phyloP scores from a whole-genome alignment of 495 filamentous ascomycete genomes.

The Extremus antarcticus region DNA sequence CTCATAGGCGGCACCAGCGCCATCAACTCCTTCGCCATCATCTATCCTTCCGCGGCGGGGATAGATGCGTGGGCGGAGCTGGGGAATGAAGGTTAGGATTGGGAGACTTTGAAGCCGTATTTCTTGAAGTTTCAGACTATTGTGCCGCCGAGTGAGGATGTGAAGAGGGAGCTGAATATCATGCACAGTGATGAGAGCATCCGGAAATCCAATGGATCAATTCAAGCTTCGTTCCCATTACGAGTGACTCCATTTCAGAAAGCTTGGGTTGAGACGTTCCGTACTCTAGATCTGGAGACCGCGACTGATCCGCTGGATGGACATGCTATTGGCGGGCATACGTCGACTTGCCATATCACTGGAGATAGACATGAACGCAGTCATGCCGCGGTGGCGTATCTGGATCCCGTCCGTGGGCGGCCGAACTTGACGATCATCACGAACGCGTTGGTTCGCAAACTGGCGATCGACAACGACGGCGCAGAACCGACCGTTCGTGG shows the following conservation, averaged over 20 bases:
- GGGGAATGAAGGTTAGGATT: conserved; percentile 14
- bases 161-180: neutral
- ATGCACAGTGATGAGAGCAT: neutral
- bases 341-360: conserved; percentile 12
- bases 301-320: conserved; percentile 9
- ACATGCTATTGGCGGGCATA: conserved; percentile 1
- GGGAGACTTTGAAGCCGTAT: conserved; percentile 6
- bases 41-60: conserved; percentile 4
- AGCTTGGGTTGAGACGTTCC: conserved; percentile 7
- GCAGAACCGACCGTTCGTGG: neutral
- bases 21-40: conserved; percentile 12
- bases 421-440: conserved; percentile 6
- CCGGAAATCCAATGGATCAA: conserved; percentile 2
- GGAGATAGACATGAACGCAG: conserved; percentile 6
- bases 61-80: conserved; percentile 18
- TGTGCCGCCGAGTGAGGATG: neutral
- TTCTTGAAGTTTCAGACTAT: conserved; percentile 15
- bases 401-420: neutral
- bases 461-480: conserved; percentile 1
- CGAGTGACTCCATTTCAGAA: neutral
- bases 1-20: conserved; percentile 14
- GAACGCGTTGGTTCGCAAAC: conserved; percentile 1
- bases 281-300: conserved; percentile 2
- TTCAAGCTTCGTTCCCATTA: conserved; percentile 4
- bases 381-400: conserved; percentile 10